These are phyloP conservation scores for Graphium sp. DNA, from an alignment of 2,329 filamentous ascomycete species.

Conservation along the genomic window DNA sequence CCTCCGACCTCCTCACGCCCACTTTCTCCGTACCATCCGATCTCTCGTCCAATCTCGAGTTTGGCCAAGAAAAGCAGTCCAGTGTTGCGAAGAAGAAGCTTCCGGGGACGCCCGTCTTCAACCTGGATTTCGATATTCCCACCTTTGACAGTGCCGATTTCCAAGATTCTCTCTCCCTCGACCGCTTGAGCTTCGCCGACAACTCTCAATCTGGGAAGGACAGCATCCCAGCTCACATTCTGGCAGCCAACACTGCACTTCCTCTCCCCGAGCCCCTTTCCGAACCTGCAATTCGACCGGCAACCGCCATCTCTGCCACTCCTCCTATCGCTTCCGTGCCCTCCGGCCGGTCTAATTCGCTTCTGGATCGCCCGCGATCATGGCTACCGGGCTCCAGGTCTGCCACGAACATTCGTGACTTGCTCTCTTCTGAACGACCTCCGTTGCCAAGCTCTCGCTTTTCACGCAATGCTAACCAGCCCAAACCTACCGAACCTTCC, in stretches of 20 bases:
- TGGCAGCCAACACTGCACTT: background rate
- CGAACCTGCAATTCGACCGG: background rate
- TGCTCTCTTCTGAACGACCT: slow-evolving; percentile 6
- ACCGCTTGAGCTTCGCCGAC: slow-evolving; percentile 6
- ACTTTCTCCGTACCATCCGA: slow-evolving; percentile 7
- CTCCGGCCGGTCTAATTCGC: slow-evolving; percentile 23
- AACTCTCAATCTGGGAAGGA: background rate
- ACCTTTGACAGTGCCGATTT: slow-evolving; percentile 33
- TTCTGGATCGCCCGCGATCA: slow-evolving; percentile 30
- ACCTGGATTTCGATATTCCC: slow-evolving; percentile 30
- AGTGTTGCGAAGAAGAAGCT: slow-evolving; percentile 9
- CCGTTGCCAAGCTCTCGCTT: background rate
- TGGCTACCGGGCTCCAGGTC: slow-evolving; percentile 33
- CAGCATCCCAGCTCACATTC: background rate
- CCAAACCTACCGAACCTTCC: background rate
- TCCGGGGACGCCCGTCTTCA: no score
- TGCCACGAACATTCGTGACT: slow-evolving; percentile 16
- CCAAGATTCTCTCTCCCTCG: slow-evolving; percentile 25
- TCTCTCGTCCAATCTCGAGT: slow-evolving; percentile 2
- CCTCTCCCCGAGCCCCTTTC: slow-evolving; percentile 1
- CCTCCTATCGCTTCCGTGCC: no score
- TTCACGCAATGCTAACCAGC: background rate
- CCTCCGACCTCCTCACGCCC: slow-evolving; percentile 10
- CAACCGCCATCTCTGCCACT: slow-evolving; percentile 5
- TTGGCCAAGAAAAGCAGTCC: slow-evolving; percentile 14